Conservation (phyloP, 768 basidiomycete species). For the Kwoniella dejecticola region DNA sequence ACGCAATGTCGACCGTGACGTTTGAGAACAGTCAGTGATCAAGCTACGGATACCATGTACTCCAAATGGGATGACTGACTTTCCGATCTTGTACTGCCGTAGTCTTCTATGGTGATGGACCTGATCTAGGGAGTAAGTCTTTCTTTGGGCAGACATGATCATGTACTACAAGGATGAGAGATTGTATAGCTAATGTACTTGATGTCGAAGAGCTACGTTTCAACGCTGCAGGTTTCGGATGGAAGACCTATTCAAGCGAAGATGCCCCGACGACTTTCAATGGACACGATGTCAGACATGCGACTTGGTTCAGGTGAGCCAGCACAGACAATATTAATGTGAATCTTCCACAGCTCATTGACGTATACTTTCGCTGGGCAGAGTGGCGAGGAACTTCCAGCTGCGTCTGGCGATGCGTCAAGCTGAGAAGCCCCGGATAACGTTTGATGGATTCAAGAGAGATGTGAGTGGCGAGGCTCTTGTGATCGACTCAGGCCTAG, state of each 20-base stretch:
- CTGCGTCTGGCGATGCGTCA: conserved; percentile 75
- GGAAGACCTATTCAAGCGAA: conserved; percentile 69
- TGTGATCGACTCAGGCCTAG: background rate
- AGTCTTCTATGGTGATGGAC: conserved; percentile 71
- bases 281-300: conserved; percentile 36
- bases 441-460: conserved; percentile 90
- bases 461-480: conserved; percentile 64
- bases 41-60: background rate
- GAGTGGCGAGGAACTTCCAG: conserved; percentile 87
- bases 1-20: conserved; percentile 19
- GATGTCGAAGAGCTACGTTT: conserved; percentile 79
- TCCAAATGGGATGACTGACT: background rate
- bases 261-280: conserved; percentile 60
- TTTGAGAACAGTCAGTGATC: conserved; percentile 24
- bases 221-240: conserved; percentile 86
- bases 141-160: too few relatives aligned
- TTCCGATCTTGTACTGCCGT: background rate
- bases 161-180: too few relatives aligned
- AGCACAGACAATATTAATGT: too few relatives aligned
- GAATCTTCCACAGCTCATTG: background rate
- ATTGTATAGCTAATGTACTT: too few relatives aligned
- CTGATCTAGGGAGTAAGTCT: conserved; percentile 75
- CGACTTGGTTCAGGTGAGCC: conserved; percentile 48
- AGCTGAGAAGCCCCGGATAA: conserved; percentile 67
- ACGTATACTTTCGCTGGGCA: conserved; percentile 22